These are phyloP conservation scores for Tetracladium setigerum DNA, from an alignment of 495 filamentous ascomycete genomes.

Conservation along the genomic window DNA sequence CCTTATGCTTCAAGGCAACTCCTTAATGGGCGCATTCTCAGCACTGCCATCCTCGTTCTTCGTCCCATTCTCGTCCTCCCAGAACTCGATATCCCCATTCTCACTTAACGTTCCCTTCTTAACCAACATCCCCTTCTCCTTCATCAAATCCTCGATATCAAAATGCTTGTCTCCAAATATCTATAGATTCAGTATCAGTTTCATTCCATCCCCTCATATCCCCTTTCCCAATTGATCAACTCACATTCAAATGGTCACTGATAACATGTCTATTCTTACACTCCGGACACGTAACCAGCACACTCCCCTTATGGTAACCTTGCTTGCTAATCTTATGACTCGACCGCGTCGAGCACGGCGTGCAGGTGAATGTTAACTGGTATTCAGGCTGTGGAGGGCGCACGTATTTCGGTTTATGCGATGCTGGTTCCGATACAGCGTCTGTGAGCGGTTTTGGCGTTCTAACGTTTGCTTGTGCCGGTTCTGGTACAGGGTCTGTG, in stretches of 20 bases:
- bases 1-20: neutral
- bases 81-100: slow-evolving; percentile 60
- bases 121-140: slow-evolving; percentile 55
- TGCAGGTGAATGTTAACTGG: slow-evolving; percentile 85
- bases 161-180: slow-evolving; percentile 61
- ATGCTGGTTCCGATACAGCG: too few relatives aligned
- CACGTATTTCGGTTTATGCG: too few relatives aligned
- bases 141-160: slow-evolving; percentile 66
- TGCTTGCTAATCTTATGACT: slow-evolving; percentile 79
- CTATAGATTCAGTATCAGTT: slow-evolving; percentile 17
- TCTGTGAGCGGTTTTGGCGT: too few relatives aligned
- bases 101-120: slow-evolving; percentile 50
- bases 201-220: slow-evolving; percentile 6
- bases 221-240: slow-evolving; percentile 2
- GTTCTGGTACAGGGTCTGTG: too few relatives aligned
- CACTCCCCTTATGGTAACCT: slow-evolving; percentile 82
- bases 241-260: slow-evolving; percentile 69
- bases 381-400: slow-evolving; percentile 55
- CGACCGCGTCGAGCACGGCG: slow-evolving; percentile 68
- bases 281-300: slow-evolving; percentile 76
- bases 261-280: slow-evolving; percentile 88
- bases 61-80: slow-evolving; percentile 45
- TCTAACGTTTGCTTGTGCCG: too few relatives aligned
- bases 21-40: neutral
- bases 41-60: slow-evolving; percentile 2